Base-by-base conservation (phyloP, 768 basidiomycete species). In the Hortiboletus campestris region DNA sequence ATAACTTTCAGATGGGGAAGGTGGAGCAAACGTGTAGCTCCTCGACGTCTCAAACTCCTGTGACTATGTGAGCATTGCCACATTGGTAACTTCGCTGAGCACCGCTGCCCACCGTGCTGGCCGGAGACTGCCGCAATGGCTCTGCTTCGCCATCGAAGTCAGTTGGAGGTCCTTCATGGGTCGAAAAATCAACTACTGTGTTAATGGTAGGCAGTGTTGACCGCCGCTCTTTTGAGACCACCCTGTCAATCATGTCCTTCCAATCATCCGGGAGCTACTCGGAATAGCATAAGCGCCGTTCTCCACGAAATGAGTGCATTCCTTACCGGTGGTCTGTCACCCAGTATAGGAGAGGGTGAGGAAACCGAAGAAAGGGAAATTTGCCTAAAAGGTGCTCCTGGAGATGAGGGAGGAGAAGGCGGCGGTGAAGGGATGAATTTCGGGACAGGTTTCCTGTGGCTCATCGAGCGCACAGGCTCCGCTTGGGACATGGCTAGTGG, bases 391-490 rank as follows among this genome's bases (percentile, higher is more conserved):
- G 72, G 70, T 28, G 68, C 65, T 6, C 68, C 68, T 43, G 71
- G 71, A 16, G 71, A 74, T 36, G 72, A 70, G 4, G 68, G 73
- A 19, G 69, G 66, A 10, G 68, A 69, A 35, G 78, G 71, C 46
- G 84, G 81, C 6, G 86, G 83, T 13, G 86, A 85, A 34, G 86
- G 86, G 42, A 86, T 76, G 70, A 82, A 88, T 49, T 72, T 71
- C 4, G 88, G 88, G 39, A 81, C 86, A 32, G 88, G 88, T 67
- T 89, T 89, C 50, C 87, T 78, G 68, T 86, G 84, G 68, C 82
- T 85, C 80, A 81, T 82, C 44, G 67, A 70, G 57, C 70, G 66
- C 47, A 51, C 52, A 48, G 64, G 65, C 47, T 73, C 72, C 56
- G 47, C 55, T 41, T 61, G 66, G 41, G 67, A 62, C 71, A 73